Evolutionary conservation across 179 eudicot genomes (phyloP).

Genomic region (Heliamphora ciliata): DNA sequence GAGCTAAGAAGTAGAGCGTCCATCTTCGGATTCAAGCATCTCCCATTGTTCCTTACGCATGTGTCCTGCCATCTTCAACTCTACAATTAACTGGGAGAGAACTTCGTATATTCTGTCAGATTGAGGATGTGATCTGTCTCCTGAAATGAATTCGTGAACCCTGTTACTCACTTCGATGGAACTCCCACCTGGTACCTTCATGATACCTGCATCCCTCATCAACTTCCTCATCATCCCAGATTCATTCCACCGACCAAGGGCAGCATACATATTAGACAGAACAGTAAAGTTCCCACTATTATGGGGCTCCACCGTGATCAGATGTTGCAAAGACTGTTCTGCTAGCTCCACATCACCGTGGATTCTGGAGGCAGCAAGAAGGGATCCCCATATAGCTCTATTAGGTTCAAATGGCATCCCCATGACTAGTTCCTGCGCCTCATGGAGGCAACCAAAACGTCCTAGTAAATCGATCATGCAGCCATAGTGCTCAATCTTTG

Average conservation of each 20-base stretch:
- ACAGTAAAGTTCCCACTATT: slow-evolving; percentile 46
- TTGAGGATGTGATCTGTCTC: slow-evolving; percentile 25
- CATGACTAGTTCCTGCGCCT: slow-evolving; percentile 34
- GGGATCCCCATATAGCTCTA: slow-evolving; percentile 54
- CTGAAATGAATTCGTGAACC: slow-evolving; percentile 30
- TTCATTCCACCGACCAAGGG: slow-evolving; percentile 41
- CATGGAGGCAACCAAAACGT: slow-evolving; percentile 42
- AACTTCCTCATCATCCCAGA: slow-evolving; percentile 39
- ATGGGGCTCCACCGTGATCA: slow-evolving; percentile 39
- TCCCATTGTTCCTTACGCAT: slow-evolving; percentile 14
- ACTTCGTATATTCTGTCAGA: slow-evolving; percentile 26
- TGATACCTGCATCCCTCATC: slow-evolving; percentile 41
- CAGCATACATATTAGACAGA: slow-evolving; percentile 44
- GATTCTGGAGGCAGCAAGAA: slow-evolving; percentile 41
- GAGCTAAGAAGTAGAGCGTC: not conserved
- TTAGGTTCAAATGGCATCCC: slow-evolving; percentile 43
- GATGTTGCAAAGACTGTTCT: slow-evolving; percentile 24
- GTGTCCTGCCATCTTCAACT: slow-evolving; percentile 19
- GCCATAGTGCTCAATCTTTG: slow-evolving; percentile 50
- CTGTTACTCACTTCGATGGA: slow-evolving; percentile 34
- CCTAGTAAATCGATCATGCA: slow-evolving; percentile 52
- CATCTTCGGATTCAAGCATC: slow-evolving; percentile 16
- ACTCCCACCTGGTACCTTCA: slow-evolving; percentile 40
- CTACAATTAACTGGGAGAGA: slow-evolving; percentile 26
- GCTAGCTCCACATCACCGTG: slow-evolving; percentile 41